A percentile compares a stretch with the other conserved stretches of the same genome.
phyloP scores from a whole-genome alignment of 306 rosid genomes.

The Fragaria vesca region DNA sequence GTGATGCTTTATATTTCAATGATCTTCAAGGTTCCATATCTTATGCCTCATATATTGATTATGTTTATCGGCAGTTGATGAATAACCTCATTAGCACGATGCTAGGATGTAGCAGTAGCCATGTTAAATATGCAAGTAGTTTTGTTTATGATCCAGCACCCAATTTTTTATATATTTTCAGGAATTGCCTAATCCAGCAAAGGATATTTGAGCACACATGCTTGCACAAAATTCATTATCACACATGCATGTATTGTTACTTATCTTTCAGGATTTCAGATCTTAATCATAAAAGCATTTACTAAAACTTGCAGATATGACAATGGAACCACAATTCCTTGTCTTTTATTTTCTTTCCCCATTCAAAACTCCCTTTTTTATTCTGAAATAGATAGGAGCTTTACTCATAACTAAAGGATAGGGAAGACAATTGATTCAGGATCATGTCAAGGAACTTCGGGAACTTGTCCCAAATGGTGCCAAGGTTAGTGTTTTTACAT shows the following conservation, averaged over 20 bases:
- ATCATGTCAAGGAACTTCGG: too few relatives aligned
- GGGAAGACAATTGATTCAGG: too few relatives aligned
- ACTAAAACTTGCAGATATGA: neutral
- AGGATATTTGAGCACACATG: slow-evolving; percentile 18
- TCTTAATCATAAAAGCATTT: neutral
- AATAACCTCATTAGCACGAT: too few relatives aligned
- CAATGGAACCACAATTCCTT: neutral
- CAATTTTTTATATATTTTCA: slow-evolving; percentile 31
- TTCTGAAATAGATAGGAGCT: too few relatives aligned
- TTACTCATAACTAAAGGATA: too few relatives aligned
- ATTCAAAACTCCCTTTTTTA: neutral
- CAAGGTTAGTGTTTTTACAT: too few relatives aligned
- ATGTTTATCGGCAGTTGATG: too few relatives aligned
- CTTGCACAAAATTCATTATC: neutral
- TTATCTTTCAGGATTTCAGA: neutral
- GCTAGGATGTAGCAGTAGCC: too few relatives aligned
- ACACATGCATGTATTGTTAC: neutral
- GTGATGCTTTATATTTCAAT: too few relatives aligned
- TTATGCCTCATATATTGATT: too few relatives aligned
- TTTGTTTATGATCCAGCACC: slow-evolving; percentile 23
- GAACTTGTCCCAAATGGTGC: too few relatives aligned
- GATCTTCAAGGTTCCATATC: too few relatives aligned
- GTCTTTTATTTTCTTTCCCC: neutral
- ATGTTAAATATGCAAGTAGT: neutral
- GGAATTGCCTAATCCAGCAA: slow-evolving; percentile 50